phyloP scores from a whole-genome alignment of 805 yeast species.

The Candida multigemmis region DNA sequence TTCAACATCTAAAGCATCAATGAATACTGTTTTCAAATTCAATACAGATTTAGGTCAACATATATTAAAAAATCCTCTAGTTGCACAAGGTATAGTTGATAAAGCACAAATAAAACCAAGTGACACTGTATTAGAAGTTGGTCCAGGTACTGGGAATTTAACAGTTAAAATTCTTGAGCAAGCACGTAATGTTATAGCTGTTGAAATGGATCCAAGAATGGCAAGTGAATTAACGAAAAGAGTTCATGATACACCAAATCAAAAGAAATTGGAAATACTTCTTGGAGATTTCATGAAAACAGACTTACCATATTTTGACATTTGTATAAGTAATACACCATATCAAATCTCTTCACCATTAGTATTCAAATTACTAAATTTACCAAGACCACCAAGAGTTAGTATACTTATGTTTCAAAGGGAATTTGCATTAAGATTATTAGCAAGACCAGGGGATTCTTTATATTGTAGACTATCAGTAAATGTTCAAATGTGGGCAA shows the following conservation, averaged over 20 bases:
- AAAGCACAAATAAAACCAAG: conserved; percentile 90
- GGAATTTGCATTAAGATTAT: conserved; percentile 86
- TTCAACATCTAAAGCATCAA: conserved; percentile 39
- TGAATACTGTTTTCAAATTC: conserved; percentile 86
- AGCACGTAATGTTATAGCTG: conserved; percentile 91
- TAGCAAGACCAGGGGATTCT: conserved; percentile 95
- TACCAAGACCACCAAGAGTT: conserved; percentile 90
- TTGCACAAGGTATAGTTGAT: conserved; percentile 97
- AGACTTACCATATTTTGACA: conserved; percentile 89
- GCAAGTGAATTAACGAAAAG: conserved; percentile 97
- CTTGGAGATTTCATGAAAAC: conserved; percentile 95
- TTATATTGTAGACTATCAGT: conserved; percentile 90
- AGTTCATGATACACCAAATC: conserved; percentile 93
- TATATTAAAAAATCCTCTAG: conserved; percentile 88
- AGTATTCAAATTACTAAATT: conserved; percentile 84
- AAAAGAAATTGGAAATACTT: conserved; percentile 82
- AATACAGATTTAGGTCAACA: conserved; percentile 97
- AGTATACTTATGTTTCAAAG: conserved; percentile 96
- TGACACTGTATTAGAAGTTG: conserved; percentile 90
- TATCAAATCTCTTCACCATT: conserved; percentile 96
- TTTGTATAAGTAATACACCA: conserved; percentile 95
- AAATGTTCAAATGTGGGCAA: conserved; percentile 99
- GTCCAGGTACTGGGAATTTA: conserved; percentile 98
- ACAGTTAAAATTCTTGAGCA: conserved; percentile 88
- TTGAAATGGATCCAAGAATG: conserved; percentile 99